Percentiles rank a stretch among this genome's conserved stretches.
Evolutionary conservation across 352 stramenopile genomes (phyloP).

Genomic region (Blastocystis sp.): DNA sequence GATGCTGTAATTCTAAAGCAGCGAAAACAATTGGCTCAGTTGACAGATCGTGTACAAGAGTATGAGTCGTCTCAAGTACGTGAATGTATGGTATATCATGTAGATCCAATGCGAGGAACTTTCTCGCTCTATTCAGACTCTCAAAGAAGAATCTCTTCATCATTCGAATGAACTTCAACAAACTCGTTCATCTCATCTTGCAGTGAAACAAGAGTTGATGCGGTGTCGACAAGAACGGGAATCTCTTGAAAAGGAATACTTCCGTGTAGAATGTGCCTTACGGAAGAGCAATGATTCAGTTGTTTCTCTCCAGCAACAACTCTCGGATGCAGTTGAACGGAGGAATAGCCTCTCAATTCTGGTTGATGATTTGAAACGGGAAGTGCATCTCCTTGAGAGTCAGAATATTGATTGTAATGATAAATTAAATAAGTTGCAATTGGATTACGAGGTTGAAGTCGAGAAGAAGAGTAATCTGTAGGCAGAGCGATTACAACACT

Average conservation of each 20-base stretch:
- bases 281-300: constrained; percentile 30
- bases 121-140: not conserved
- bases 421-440: not conserved
- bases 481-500: not conserved
- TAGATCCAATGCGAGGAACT: constrained; percentile 16
- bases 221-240: constrained; percentile 26
- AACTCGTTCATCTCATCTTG: not conserved
- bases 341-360: constrained; percentile 1
- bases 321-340: constrained; percentile 13
- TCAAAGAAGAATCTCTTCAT: not conserved
- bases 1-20: constrained; percentile 11
- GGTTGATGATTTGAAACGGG: not conserved
- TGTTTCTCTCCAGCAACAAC: constrained; percentile 14
- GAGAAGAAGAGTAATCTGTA: not conserved
- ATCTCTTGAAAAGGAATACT: constrained; percentile 16
- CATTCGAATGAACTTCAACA: constrained; percentile 38
- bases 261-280: constrained; percentile 23
- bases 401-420: not conserved
- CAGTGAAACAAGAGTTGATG: not conserved
- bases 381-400: constrained; percentile 24
- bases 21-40: not conserved
- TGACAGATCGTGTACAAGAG: not conserved
- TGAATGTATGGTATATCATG: not conserved
- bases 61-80: not conserved
- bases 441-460: not conserved